Evolutionary conservation across 2,329 filamentous ascomycete genomes (phyloP).

Genomic region (Verticillium nubilum): DNA sequence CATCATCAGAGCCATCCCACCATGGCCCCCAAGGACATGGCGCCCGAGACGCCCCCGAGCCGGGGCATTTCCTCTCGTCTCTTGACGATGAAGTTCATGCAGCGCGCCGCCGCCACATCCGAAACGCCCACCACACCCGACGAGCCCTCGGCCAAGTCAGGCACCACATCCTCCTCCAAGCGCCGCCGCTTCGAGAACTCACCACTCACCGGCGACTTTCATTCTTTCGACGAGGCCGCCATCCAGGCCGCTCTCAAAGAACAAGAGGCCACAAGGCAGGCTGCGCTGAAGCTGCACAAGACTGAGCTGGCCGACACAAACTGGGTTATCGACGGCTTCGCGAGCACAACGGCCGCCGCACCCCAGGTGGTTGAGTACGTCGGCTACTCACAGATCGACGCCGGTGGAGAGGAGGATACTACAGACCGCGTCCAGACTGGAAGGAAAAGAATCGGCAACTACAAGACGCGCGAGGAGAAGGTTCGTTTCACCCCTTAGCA

Average conservation of each 20-base stretch:
- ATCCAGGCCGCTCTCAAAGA: constrained; percentile 59
- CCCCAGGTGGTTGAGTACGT: constrained; percentile 55
- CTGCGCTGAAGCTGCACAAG: constrained; percentile 56
- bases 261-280: constrained; percentile 61
- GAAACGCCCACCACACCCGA: constrained; percentile 34
- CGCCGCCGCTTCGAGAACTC: constrained; percentile 48
- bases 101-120: constrained; percentile 63
- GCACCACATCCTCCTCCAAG: constrained; percentile 45
- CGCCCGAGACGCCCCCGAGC: constrained; percentile 48
- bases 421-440: constrained; percentile 22
- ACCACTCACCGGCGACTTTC: constrained; percentile 25
- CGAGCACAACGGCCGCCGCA: constrained; percentile 14
- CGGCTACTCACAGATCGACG: constrained; percentile 46
- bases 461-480: constrained; percentile 19
- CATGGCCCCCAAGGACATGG: constrained; percentile 23
- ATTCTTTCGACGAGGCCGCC: constrained; percentile 50
- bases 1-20: not conserved
- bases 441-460: constrained; percentile 28
- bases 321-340: constrained; percentile 62
- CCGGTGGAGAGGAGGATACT: constrained; percentile 18
- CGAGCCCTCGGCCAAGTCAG: constrained; percentile 31
- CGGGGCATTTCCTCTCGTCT: constrained; percentile 76
- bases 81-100: constrained; percentile 97
- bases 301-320: constrained; percentile 63
- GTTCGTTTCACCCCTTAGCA: constrained; percentile 14